phyloP scores from a whole-genome alignment of 495 filamentous ascomycete genomes.

The Xylaria acuta region DNA sequence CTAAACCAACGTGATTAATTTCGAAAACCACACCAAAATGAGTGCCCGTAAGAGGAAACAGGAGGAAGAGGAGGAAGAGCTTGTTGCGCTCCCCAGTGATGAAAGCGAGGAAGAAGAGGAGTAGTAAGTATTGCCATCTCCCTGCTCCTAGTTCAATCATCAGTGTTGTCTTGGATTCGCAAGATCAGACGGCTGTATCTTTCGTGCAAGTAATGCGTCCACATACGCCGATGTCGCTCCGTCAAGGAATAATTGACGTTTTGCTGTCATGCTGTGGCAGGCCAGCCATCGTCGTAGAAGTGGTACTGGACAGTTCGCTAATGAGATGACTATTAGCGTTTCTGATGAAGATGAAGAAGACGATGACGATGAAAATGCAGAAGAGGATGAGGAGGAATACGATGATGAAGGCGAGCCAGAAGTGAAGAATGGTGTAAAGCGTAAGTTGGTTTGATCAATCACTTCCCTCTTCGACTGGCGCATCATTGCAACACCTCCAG shows the following conservation, averaged over 20 bases:
- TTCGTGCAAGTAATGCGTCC: conserved; percentile 34
- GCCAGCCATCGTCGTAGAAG: neutral
- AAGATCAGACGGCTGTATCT: conserved; percentile 1
- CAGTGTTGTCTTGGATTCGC: conserved; percentile 5
- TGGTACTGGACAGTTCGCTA: neutral
- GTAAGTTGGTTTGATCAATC: conserved; percentile 29
- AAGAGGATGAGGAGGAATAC: conserved; percentile 48
- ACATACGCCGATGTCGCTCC: conserved; percentile 12
- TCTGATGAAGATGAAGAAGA: conserved; percentile 46
- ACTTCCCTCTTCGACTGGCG: neutral
- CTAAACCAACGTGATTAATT: conserved; percentile 36
- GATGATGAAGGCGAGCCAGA: conserved; percentile 41
- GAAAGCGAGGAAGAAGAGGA: conserved; percentile 59
- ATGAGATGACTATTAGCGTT: conserved; percentile 27
- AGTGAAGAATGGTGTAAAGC: conserved; percentile 39
- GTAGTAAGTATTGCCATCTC: conserved; percentile 51
- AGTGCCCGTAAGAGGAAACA: conserved; percentile 56
- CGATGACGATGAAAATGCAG: conserved; percentile 48
- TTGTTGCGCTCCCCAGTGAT: conserved; percentile 56
- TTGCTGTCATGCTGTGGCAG: neutral
- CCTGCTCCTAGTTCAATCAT: conserved; percentile 6
- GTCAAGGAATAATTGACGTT: neutral
- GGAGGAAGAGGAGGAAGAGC: conserved; percentile 59
- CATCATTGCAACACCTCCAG: neutral
- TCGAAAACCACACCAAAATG: conserved; percentile 44